Percentiles rank a stretch among this genome's conserved stretches.
These are phyloP conservation scores for Hortiboletus campestris DNA, from an alignment of 768 basidiomycete genomes.

Conservation along the genomic window DNA sequence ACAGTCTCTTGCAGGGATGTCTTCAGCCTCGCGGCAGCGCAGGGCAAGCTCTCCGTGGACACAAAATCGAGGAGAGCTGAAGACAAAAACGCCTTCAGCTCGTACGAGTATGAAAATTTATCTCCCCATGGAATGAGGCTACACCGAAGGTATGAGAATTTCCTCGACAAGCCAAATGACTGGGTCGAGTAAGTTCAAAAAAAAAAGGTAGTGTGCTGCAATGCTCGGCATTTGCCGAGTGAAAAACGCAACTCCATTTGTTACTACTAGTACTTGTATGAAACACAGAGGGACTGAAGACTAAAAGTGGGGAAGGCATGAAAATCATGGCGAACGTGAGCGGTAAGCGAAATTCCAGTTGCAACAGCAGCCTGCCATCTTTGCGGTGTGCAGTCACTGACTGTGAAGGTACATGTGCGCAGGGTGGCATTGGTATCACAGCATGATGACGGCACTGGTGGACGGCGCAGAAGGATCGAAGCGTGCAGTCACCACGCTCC, in stretches of 20 bases:
- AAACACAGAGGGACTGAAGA: no score
- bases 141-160: constrained; percentile 8
- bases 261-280: no score
- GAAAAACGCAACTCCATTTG: no score
- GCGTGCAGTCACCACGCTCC: neutral
- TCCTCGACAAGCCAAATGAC: constrained; percentile 30
- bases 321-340: no score
- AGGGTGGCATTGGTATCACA: neutral
- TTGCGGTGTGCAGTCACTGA: neutral
- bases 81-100: neutral
- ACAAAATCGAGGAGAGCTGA: neutral
- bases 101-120: constrained; percentile 10
- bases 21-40: constrained; percentile 5
- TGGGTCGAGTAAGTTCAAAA: constrained; percentile 12
- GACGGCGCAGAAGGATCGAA: constrained; percentile 12
- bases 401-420: neutral
- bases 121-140: constrained; percentile 38
- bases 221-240: neutral
- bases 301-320: no score
- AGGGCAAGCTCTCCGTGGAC: neutral
- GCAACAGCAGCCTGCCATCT: no score
- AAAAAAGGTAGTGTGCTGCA: neutral
- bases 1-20: neutral
- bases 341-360: neutral
- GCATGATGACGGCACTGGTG: constrained; percentile 9